phyloP scores from a whole-genome alignment of 805 yeast genomes.

The Metschnikowia aberdeeniae region DNA sequence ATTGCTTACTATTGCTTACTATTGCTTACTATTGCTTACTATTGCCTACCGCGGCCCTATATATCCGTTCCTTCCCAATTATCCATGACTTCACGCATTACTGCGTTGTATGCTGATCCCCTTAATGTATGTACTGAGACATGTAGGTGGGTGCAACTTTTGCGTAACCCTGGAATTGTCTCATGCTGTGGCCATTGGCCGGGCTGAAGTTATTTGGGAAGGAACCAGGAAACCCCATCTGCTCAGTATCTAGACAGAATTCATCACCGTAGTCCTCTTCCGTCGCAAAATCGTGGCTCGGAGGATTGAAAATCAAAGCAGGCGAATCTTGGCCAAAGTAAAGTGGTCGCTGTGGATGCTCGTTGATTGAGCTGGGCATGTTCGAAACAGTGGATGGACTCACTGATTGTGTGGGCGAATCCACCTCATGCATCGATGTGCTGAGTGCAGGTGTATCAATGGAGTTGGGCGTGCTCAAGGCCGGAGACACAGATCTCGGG shows the following conservation, averaged over 20 bases:
- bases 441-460: conserved; percentile 14
- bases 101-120: not conserved
- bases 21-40: no score
- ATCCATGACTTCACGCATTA: not conserved
- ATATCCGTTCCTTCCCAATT: conserved; percentile 4
- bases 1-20: not conserved
- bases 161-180: not conserved
- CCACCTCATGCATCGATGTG: conserved; percentile 15
- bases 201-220: not conserved
- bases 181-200: conserved; percentile 1
- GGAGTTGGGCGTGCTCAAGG: conserved; percentile 17
- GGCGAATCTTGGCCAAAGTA: not conserved
- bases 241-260: conserved; percentile 41
- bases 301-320: not conserved
- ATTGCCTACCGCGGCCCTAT: conserved; percentile 1
- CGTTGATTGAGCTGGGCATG: not conserved
- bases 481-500: conserved; percentile 9
- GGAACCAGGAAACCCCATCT: conserved; percentile 22
- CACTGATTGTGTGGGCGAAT: conserved; percentile 15
- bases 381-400: conserved; percentile 8
- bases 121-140: conserved; percentile 3
- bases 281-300: not conserved
- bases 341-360: not conserved
- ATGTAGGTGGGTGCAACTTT: conserved; percentile 1
- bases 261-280: conserved; percentile 40